phyloP scores from a whole-genome alignment of 2,329 filamentous ascomycete species.

The Xylariaceae sp. region DNA sequence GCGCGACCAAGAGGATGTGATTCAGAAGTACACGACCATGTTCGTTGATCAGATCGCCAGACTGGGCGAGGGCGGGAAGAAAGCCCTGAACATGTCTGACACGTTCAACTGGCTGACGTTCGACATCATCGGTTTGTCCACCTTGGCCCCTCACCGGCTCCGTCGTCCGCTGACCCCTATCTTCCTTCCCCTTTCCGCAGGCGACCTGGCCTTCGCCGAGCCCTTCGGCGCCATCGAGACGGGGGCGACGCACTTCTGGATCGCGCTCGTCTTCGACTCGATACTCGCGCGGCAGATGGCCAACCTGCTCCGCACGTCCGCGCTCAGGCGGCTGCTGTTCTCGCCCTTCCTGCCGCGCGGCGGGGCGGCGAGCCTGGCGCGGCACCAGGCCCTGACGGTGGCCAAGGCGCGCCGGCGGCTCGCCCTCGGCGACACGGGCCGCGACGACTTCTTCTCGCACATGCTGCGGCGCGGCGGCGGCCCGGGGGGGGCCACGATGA shows the following conservation, averaged over 20 bases:
- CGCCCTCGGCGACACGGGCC: slow-evolving; percentile 8
- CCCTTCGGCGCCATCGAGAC: slow-evolving; percentile 11
- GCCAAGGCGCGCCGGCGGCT: slow-evolving; percentile 12
- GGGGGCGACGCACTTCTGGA: slow-evolving; percentile 9
- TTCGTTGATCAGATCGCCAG: slow-evolving; percentile 10
- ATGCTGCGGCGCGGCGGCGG: slow-evolving; percentile 6
- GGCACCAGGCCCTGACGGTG: slow-evolving; percentile 6
- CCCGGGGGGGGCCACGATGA: not conserved
- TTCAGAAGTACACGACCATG: slow-evolving; percentile 14
- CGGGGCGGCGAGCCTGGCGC: slow-evolving; percentile 3
- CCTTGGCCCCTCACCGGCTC: not conserved
- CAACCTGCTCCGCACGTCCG: slow-evolving; percentile 1
- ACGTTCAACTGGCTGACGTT: slow-evolving; percentile 21
- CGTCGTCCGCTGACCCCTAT: not conserved
- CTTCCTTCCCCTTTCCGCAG: slow-evolving; percentile 1
- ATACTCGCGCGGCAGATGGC: slow-evolving; percentile 1
- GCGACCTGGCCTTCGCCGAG: slow-evolving; percentile 12
- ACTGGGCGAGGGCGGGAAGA: slow-evolving; percentile 10
- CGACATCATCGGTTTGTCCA: slow-evolving; percentile 22
- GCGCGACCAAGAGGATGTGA: slow-evolving; percentile 15
- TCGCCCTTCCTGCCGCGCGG: slow-evolving; percentile 6
- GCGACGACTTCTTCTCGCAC: slow-evolving; percentile 15
- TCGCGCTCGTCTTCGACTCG: slow-evolving; percentile 10
- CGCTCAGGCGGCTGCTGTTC: slow-evolving; percentile 5
- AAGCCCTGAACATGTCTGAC: slow-evolving; percentile 14